These are phyloP conservation scores for Drosera spatulata DNA, from an alignment of 179 eudicot species.

Conservation along the genomic window DNA sequence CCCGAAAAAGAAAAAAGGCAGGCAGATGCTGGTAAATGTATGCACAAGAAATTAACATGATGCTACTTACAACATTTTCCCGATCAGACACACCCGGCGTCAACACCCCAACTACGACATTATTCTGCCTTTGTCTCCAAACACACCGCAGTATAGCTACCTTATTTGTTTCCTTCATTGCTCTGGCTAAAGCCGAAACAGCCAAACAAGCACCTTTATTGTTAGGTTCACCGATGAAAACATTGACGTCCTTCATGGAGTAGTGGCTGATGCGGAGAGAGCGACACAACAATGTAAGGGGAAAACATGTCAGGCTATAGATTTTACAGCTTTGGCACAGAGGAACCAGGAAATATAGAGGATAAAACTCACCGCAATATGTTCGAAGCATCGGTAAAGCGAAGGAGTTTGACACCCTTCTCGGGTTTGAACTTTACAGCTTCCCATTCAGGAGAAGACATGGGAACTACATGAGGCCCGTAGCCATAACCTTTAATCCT, in stretches of 20 bases:
- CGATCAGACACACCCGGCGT: conserved; percentile 75
- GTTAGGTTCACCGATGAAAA: conserved; percentile 92
- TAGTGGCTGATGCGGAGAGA: conserved; percentile 65
- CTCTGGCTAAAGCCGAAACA: conserved; percentile 86
- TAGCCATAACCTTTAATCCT: conserved; percentile 95
- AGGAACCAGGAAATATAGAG: not conserved
- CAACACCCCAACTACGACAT: conserved; percentile 78
- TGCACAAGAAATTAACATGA: conserved; percentile 1
- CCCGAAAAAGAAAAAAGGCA: not conserved
- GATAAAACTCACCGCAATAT: conserved; percentile 52
- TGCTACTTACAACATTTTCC: conserved; percentile 53
- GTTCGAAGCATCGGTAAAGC: conserved; percentile 79
- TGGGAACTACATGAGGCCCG: conserved; percentile 97
- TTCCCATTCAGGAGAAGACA: conserved; percentile 87
- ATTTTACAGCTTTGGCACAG: too few species aligned
- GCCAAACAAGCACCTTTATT: conserved; percentile 61
- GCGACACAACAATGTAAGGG: conserved; percentile 4
- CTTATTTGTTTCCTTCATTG: conserved; percentile 88
- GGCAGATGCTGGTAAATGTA: not conserved
- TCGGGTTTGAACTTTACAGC: conserved; percentile 94
- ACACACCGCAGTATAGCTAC: conserved; percentile 94
- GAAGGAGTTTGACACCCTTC: conserved; percentile 90
- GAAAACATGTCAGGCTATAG: not conserved
- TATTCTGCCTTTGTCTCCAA: conserved; percentile 89
- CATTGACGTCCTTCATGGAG: conserved; percentile 82